Conservation (phyloP, 805 yeast species). For the Candida verbasci region DNA sequence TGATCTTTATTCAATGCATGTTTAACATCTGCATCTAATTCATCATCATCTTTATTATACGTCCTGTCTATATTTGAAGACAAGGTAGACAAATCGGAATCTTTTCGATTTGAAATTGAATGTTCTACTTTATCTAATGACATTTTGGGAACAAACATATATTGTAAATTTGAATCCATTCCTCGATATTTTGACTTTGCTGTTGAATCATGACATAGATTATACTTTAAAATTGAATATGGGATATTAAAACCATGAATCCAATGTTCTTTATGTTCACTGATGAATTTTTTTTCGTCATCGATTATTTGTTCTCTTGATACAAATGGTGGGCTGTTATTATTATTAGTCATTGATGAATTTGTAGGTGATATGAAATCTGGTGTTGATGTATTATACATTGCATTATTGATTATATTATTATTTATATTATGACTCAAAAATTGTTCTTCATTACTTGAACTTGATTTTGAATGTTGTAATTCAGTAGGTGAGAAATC, state of each 20-base stretch:
- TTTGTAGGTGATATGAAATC: neutral
- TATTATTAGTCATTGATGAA: neutral
- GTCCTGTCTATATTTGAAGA: neutral
- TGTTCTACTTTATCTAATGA: slow-evolving; percentile 19
- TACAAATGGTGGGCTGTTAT: neutral
- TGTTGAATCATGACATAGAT: slow-evolving; percentile 10
- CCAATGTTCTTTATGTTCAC: slow-evolving; percentile 17
- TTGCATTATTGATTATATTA: too few species aligned
- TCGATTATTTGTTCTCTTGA: neutral
- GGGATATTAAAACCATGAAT: slow-evolving; percentile 24
- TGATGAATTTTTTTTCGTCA: slow-evolving; percentile 7
- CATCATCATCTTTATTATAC: slow-evolving; percentile 2
- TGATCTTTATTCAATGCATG: slow-evolving; percentile 8
- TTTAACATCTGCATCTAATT: slow-evolving; percentile 2
- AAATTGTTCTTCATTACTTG: neutral
- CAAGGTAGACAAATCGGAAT: slow-evolving; percentile 4
- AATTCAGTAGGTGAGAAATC: neutral
- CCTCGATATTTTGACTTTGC: slow-evolving; percentile 10
- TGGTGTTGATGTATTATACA: neutral
- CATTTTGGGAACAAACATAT: slow-evolving; percentile 18
- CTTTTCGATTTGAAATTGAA: slow-evolving; percentile 8
- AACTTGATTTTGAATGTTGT: neutral
- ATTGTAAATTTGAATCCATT: slow-evolving; percentile 12
- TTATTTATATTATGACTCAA: too few species aligned
- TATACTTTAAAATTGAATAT: slow-evolving; percentile 22